Conservation (phyloP, 2,329 filamentous ascomycete species). For the Aspergillus caelatus region DNA sequence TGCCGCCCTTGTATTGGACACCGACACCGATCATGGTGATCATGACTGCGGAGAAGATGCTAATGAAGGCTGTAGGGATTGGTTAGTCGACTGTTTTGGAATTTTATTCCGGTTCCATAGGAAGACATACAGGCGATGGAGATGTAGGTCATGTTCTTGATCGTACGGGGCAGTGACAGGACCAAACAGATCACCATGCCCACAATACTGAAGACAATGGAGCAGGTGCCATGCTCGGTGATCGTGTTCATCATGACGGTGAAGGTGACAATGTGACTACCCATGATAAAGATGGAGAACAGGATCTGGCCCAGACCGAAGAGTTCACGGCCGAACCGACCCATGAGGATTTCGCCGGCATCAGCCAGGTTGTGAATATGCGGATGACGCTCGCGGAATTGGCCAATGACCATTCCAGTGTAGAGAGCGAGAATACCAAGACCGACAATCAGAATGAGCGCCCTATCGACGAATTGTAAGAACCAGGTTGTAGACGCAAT, state of each 20-base stretch:
- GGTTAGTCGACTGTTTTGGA: conserved; percentile 1
- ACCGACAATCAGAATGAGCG: conserved; percentile 56
- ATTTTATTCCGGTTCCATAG: background rate
- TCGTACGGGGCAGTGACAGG: conserved; percentile 63
- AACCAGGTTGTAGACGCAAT: background rate
- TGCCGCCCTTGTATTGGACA: conserved; percentile 48
- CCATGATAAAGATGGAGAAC: conserved; percentile 70
- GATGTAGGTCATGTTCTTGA: conserved; percentile 64
- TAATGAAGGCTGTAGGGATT: conserved; percentile 57
- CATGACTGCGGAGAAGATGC: conserved; percentile 65
- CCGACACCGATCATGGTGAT: conserved; percentile 70
- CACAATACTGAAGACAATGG: conserved; percentile 64
- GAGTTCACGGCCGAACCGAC: conserved; percentile 63
- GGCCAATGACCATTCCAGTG: conserved; percentile 61
- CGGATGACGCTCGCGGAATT: conserved; percentile 60
- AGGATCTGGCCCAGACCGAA: conserved; percentile 64
- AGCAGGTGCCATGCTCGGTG: conserved; percentile 63
- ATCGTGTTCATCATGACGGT: conserved; percentile 69
- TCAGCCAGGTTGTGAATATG: conserved; percentile 69
- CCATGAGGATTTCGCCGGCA: conserved; percentile 64
- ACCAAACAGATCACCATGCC: conserved; percentile 62
- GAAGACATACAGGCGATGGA: conserved; percentile 56
- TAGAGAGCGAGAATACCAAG: conserved; percentile 61
- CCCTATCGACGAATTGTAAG: conserved; percentile 32
- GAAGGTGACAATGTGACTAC: conserved; percentile 71